phyloP scores from a whole-genome alignment of 176 grass and related monocot genomes.

The Melocanna baccifera region DNA sequence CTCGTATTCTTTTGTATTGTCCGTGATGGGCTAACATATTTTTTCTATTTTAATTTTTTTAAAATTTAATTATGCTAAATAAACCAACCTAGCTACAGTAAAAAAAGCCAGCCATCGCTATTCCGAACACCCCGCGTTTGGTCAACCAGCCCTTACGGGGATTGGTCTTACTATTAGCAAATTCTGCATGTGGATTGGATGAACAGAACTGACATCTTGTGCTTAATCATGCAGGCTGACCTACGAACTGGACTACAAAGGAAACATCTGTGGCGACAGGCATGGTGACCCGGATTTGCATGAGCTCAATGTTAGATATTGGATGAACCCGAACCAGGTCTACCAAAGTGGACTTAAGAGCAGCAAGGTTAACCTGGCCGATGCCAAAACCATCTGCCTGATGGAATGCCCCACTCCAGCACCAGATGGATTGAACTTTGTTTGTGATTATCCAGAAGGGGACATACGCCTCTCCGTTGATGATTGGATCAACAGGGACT shows the following conservation, averaged over 20 bases:
- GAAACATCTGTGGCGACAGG: conserved; percentile 78
- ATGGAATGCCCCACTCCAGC: conserved; percentile 89
- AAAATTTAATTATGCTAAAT: too few relatives aligned
- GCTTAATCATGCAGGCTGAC: conserved; percentile 56
- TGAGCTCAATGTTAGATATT: conserved; percentile 81
- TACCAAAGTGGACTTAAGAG: conserved; percentile 82
- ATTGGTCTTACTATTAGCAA: background rate
- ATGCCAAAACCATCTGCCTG: conserved; percentile 86
- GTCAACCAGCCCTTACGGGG: background rate
- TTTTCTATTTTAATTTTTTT: too few relatives aligned
- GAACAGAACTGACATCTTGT: background rate
- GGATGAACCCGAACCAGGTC: conserved; percentile 92
- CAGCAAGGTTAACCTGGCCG: conserved; percentile 63
- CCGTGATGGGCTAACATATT: too few relatives aligned
- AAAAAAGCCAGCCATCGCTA: too few relatives aligned
- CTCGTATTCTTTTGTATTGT: too few relatives aligned
- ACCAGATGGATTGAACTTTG: conserved; percentile 69
- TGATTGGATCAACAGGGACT: conserved; percentile 97
- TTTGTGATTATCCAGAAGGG: conserved; percentile 95
- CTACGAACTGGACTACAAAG: conserved; percentile 91
- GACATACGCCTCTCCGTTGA: conserved; percentile 76
- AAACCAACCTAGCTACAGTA: too few relatives aligned
- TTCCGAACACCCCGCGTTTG: too few relatives aligned
- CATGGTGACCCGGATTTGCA: conserved; percentile 63
- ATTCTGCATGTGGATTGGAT: background rate